Percentiles rank a stretch among this genome's conserved stretches.
phyloP scores from a whole-genome alignment of 805 yeast genomes.

The Tetrapisispora fleetii region DNA sequence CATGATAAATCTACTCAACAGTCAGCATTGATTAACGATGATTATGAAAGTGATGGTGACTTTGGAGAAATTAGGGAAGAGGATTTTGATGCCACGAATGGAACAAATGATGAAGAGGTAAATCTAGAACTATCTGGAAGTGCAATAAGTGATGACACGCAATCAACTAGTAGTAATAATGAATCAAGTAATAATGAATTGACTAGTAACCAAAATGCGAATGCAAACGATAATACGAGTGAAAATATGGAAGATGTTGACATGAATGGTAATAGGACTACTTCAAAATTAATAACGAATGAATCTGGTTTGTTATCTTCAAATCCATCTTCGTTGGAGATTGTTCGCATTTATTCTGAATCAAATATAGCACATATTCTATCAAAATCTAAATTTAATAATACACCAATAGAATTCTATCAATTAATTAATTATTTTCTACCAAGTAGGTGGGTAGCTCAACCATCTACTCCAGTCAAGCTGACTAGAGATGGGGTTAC shows the following conservation, averaged over 20 bases:
- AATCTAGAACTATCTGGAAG: neutral
- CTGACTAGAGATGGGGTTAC: conserved; percentile 24
- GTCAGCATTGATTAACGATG: conserved; percentile 2
- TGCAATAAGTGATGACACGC: conserved; percentile 2
- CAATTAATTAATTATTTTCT: conserved; percentile 20
- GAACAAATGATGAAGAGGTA: neutral
- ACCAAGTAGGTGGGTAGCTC: conserved; percentile 24
- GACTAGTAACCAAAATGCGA: neutral
- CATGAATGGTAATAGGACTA: neutral
- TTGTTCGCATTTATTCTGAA: conserved; percentile 1
- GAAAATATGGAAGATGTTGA: neutral
- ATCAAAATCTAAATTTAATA: neutral
- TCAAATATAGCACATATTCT: neutral
- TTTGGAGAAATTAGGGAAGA: conserved; percentile 5
- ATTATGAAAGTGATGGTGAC: conserved; percentile 3
- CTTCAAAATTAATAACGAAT: neutral
- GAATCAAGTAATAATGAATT: neutral
- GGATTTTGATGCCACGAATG: neutral
- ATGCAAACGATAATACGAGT: neutral
- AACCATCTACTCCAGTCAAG: conserved; percentile 16
- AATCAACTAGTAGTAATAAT: neutral
- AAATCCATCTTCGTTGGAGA: neutral
- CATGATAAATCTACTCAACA: neutral
- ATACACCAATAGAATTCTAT: conserved; percentile 15
- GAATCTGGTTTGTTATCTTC: neutral